Base-by-base conservation (phyloP, 371 early-diverging fungal genomes). In the Mucor plumbeus region DNA sequence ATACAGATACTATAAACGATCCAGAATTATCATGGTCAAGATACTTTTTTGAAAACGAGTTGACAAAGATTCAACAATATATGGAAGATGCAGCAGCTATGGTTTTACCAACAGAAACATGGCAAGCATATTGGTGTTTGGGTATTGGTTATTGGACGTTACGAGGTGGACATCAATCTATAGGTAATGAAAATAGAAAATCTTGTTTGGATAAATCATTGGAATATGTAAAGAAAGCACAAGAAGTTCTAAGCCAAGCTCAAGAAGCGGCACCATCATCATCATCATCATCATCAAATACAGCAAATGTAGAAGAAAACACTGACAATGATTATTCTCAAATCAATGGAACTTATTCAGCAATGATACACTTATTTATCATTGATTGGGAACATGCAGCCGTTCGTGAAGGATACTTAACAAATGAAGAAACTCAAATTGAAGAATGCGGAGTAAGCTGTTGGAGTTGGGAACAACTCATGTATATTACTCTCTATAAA, bases 71-170 rank as follows among this genome's bases (percentile, higher is more conserved):
- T 14, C 43, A 44, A 21, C 17, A 44, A 57, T 35, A 35, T 19
- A n/a, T 64, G 13, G 41, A 64, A 19, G 31, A 64, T 5, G 64
- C 57, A 0, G 36, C 44, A 26, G 33, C 21, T 4, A 9, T 57
- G 17, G 35, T 31, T 33, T 34, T 21, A 7, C 50, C 44, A 15
- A 58, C 63, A 0, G 53, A 47, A 38, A 63, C 64, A 10, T 74
- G 74, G 77, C 56, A 70, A 60, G 71, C 64, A 0, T 34, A 38
- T 1, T 80, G 75, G 77, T 69, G 72, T 31, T 56, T 70, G 40
- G 77, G 75, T 4, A 66, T 75, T 19, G 77, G 75, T 11, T 72
- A 65, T 44, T 80, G 67, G 67, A 36, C 43, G 26, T 55, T 61
- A 21, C n/a, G 61, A 40, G 67, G 67, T 13, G 67, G 67, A 33